These are phyloP conservation scores for Gorgonomyces haynaldii DNA, from an alignment of 192 early-diverging fungal species.

Conservation along the genomic window DNA sequence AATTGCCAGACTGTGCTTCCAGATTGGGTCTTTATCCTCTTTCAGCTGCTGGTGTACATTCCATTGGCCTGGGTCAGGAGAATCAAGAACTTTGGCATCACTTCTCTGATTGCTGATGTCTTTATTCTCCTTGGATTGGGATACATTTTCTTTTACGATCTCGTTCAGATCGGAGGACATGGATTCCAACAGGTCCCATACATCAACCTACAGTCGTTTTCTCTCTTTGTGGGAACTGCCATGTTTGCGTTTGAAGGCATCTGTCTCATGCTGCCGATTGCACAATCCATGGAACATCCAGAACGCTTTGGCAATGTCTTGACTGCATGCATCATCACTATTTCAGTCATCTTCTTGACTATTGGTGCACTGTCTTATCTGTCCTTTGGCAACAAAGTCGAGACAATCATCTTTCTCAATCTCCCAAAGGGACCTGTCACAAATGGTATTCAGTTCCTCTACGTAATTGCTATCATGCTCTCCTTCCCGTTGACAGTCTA, in stretches of 20 bases:
- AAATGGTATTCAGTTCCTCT: constrained; percentile 65
- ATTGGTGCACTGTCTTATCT: constrained; percentile 75
- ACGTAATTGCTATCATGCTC: constrained; percentile 85
- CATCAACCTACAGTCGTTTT: constrained; percentile 72
- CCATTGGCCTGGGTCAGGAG: constrained; percentile 83
- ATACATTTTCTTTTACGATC: constrained; percentile 75
- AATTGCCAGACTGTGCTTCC: constrained; percentile 47
- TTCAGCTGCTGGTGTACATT: constrained; percentile 65
- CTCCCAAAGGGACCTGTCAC: constrained; percentile 61
- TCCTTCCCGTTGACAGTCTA: constrained; percentile 89
- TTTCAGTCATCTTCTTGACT: constrained; percentile 66
- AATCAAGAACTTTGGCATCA: constrained; percentile 77
- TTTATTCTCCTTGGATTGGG: constrained; percentile 83
- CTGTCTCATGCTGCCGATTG: constrained; percentile 74
- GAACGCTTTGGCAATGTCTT: constrained; percentile 77
- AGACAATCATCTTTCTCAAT: constrained; percentile 82
- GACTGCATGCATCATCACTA: constrained; percentile 61
- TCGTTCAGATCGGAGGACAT: constrained; percentile 47
- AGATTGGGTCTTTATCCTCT: constrained; percentile 60
- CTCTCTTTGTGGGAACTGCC: constrained; percentile 89
- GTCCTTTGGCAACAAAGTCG: constrained; percentile 71
- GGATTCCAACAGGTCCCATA: constrained; percentile 56
- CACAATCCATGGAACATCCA: constrained; percentile 84
- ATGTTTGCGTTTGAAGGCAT: constrained; percentile 87
- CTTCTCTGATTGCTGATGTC: constrained; percentile 79